These are phyloP conservation scores for Paraphoma chrysanthemicola DNA, from an alignment of 2,329 filamentous ascomycete species.

Conservation along the genomic window DNA sequence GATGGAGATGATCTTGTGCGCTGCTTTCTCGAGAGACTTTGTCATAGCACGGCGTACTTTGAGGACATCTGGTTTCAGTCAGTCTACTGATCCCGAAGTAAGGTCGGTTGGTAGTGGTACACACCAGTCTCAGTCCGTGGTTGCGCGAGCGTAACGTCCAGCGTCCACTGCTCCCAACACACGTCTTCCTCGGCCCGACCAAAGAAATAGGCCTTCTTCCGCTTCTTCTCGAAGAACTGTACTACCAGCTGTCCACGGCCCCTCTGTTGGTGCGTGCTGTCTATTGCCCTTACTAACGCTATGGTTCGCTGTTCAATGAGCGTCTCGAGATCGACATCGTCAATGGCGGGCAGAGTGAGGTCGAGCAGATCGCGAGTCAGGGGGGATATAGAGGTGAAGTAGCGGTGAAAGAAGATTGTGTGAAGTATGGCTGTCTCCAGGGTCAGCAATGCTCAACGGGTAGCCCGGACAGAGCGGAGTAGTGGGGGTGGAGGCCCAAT, in stretches of 20 bases:
- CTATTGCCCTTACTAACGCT: constrained; percentile 77
- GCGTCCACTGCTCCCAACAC: constrained; percentile 95
- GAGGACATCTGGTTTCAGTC: constrained; percentile 70
- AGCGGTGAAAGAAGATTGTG: constrained; percentile 98
- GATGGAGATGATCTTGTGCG: constrained; percentile 86
- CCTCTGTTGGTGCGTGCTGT: constrained; percentile 63
- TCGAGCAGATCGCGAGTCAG: constrained; percentile 88
- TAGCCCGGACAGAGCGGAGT: constrained; percentile 7
- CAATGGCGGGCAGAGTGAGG: constrained; percentile 85
- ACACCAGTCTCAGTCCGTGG: constrained; percentile 86
- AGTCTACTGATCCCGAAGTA: constrained; percentile 2
- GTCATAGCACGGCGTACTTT: constrained; percentile 93
- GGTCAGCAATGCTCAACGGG: constrained; percentile 14
- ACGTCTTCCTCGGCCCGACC: constrained; percentile 86
- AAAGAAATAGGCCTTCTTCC: constrained; percentile 77
- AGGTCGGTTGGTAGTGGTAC: constrained; percentile 30
- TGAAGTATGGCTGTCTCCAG: constrained; percentile 77
- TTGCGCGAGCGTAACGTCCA: constrained; percentile 91
- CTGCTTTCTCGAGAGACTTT: constrained; percentile 83
- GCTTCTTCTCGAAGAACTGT: constrained; percentile 93
- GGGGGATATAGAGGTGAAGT: constrained; percentile 86
- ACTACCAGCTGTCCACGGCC: constrained; percentile 81
- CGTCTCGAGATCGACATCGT: constrained; percentile 89
- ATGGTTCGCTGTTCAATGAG: constrained; percentile 89
- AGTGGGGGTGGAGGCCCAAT: constrained; percentile 10